These are phyloP conservation scores for Phytopythium aichiense DNA, from an alignment of 352 stramenopile genomes.

Conservation along the genomic window DNA sequence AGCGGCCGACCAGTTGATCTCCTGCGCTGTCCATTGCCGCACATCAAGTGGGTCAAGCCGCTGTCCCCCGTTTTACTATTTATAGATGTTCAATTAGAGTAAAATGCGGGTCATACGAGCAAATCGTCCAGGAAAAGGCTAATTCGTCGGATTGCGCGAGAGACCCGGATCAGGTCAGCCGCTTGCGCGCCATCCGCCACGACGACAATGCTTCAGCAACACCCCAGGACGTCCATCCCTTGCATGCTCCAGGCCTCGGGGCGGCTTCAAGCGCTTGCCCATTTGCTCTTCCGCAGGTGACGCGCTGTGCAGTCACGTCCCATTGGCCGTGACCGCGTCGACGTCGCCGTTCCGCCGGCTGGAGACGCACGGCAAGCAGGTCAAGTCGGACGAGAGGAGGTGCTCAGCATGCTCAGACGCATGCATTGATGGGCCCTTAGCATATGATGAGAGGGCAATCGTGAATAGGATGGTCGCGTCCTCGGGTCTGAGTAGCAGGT, in stretches of 20 bases:
- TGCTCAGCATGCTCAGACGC: neutral
- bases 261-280: no score
- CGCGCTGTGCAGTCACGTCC: no score
- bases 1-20: no score
- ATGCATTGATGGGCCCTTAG: no score
- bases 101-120: neutral
- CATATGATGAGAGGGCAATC: no score
- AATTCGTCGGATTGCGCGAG: neutral
- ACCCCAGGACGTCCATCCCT: neutral
- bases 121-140: neutral
- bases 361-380: neutral
- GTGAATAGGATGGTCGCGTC: neutral
- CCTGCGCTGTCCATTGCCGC: neutral
- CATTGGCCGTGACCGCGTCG: neutral
- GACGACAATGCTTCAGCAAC: neutral
- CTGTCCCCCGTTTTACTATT: neutral
- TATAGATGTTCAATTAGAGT: neutral
- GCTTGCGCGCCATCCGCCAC: neutral
- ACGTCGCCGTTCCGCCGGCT: neutral
- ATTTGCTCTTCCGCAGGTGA: neutral
- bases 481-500: neutral
- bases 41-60: neutral
- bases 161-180: neutral
- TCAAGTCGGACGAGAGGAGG: neutral
- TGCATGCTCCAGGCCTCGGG: neutral